Evolutionary conservation across 305 asterid species (phyloP).

Genomic region (Fraxinus velutina): DNA sequence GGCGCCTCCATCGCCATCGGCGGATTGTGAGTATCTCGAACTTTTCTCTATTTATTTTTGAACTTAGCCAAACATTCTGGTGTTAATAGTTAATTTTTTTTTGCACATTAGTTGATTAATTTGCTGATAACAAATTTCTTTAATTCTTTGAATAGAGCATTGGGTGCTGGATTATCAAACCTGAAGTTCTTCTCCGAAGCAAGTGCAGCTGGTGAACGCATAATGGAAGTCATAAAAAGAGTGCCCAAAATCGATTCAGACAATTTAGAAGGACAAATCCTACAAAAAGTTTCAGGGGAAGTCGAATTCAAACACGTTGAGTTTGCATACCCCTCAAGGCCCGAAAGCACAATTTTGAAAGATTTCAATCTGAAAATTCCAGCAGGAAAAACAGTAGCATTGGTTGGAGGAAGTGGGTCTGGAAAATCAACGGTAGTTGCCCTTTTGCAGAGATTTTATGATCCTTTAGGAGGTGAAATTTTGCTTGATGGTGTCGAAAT

Average conservation of each 20-base stretch:
- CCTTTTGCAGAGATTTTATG: slow-evolving; percentile 19
- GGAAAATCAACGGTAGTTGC: slow-evolving; percentile 89
- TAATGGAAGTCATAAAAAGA: slow-evolving; percentile 63
- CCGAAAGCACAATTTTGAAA: slow-evolving; percentile 59
- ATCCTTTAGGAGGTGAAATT: neutral
- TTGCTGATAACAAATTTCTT: neutral
- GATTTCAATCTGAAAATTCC: slow-evolving; percentile 61
- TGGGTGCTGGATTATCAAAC: slow-evolving; percentile 83
- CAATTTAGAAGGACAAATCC: slow-evolving; percentile 57
- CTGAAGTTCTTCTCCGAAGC: slow-evolving; percentile 77
- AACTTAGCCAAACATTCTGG: no score
- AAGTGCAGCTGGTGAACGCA: slow-evolving; percentile 71
- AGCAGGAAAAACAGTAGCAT: slow-evolving; percentile 72
- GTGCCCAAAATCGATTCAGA: slow-evolving; percentile 85
- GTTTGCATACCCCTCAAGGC: slow-evolving; percentile 79
- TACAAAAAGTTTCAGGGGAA: slow-evolving; percentile 53
- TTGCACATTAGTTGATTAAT: neutral
- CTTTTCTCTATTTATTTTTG: neutral
- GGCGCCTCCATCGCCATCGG: slow-evolving; percentile 82
- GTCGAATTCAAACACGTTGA: slow-evolving; percentile 62
- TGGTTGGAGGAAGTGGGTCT: slow-evolving; percentile 94
- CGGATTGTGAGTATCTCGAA: slow-evolving; percentile 58
- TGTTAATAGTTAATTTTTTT: no score
- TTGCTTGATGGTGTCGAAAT: neutral
- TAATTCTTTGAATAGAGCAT: slow-evolving; percentile 44